Percentiles rank a stretch among this genome's conserved stretches.
Conservation (phyloP, 768 basidiomycete genomes). For the Mrakia blollopis region DNA sequence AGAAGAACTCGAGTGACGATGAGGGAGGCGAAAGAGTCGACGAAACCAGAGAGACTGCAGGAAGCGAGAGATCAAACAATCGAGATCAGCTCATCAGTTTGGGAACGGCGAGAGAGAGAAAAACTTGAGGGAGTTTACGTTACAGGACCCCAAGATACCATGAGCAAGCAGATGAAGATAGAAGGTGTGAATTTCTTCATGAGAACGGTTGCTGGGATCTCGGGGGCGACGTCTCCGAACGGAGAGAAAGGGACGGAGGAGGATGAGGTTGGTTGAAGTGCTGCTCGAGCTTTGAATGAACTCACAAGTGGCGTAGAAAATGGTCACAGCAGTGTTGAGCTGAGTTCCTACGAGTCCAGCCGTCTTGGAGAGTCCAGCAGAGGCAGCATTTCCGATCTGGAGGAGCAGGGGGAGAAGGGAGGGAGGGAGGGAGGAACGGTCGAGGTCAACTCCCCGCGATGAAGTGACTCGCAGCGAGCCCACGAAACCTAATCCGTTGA, state of each 20-base stretch:
- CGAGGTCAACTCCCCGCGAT: too few species aligned
- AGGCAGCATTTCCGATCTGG: constrained; percentile 15
- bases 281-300: neutral
- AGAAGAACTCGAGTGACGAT: constrained; percentile 32
- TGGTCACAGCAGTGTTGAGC: constrained; percentile 33
- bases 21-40: constrained; percentile 24
- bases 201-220: constrained; percentile 46
- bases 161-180: constrained; percentile 12
- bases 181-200: constrained; percentile 26
- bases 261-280: too few species aligned
- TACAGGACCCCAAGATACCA: constrained; percentile 18
- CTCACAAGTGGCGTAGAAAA: constrained; percentile 39
- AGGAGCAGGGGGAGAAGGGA: constrained; percentile 5
- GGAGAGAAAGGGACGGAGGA: neutral
- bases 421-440: neutral
- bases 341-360: constrained; percentile 29
- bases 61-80: too few species aligned
- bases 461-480: neutral
- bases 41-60: too few species aligned
- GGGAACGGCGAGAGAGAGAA: too few species aligned
- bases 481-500: too few species aligned
- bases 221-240: constrained; percentile 45
- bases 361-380: neutral
- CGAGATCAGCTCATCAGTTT: too few species aligned
- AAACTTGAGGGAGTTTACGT: neutral